Conservation (phyloP, 805 yeast genomes). For the Ogataea henricii region DNA sequence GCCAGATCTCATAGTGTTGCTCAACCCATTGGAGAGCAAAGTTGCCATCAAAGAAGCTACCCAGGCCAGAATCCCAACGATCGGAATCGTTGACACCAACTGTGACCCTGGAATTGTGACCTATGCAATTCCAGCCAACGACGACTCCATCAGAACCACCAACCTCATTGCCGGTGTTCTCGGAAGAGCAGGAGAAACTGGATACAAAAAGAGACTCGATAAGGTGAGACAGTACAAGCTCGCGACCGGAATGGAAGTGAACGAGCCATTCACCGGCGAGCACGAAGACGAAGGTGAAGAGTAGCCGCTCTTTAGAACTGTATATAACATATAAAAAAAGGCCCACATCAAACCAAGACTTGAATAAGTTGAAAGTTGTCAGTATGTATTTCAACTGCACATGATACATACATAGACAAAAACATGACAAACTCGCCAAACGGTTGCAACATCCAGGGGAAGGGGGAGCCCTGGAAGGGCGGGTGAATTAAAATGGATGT, state of each 20-base stretch:
- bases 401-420: too few relatives aligned
- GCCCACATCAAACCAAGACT: too few relatives aligned
- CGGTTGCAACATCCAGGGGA: background rate
- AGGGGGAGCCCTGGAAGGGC: background rate
- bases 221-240: constrained; percentile 38
- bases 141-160: constrained; percentile 82
- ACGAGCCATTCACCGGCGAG: constrained; percentile 18
- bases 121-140: constrained; percentile 95
- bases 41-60: constrained; percentile 81
- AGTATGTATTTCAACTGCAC: constrained; percentile 6
- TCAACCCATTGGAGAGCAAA: constrained; percentile 87
- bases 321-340: background rate
- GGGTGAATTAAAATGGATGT: background rate
- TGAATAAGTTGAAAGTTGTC: too few relatives aligned
- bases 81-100: constrained; percentile 93
- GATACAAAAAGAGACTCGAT: constrained; percentile 58
- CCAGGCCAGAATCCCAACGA: constrained; percentile 82
- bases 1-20: constrained; percentile 84
- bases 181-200: constrained; percentile 82
- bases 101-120: constrained; percentile 87
- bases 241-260: constrained; percentile 28
- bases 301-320: background rate
- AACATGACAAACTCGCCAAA: background rate
- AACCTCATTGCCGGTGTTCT: constrained; percentile 81
- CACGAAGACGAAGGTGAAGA: constrained; percentile 7